Conservation (phyloP, 805 yeast species). For the Metschnikowia peoriensis region DNA sequence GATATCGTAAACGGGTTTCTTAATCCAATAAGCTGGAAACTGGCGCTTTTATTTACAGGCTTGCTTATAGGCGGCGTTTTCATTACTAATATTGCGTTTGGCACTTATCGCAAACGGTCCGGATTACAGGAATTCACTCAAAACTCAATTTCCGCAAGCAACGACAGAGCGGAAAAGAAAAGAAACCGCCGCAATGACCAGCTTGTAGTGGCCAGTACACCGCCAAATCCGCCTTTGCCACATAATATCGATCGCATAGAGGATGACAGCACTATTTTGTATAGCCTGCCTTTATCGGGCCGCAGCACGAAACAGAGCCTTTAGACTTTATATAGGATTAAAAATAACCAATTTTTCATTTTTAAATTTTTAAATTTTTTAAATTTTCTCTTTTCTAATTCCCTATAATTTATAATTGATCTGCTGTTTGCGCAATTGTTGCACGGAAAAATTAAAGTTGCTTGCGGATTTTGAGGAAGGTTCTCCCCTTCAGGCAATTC, state of each 20-base stretch:
- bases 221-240: conserved; percentile 7
- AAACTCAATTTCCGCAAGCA: background rate
- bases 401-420: no score
- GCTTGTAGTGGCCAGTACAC: conserved; percentile 5
- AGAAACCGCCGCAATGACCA: background rate
- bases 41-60: conserved; percentile 49
- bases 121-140: background rate
- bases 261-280: conserved; percentile 11
- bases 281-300: conserved; percentile 11
- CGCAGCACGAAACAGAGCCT: conserved; percentile 1
- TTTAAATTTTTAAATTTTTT: no score
- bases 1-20: conserved; percentile 77
- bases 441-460: background rate
- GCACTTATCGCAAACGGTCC: conserved; percentile 9
- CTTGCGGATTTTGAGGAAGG: background rate
- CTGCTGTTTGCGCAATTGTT: background rate
- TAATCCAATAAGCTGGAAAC: conserved; percentile 67
- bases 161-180: background rate
- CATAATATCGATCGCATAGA: background rate
- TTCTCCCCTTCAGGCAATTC: conserved; percentile 4
- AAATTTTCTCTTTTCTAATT: no score
- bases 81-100: conserved; percentile 39
- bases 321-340: background rate
- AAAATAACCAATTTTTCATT: no score
- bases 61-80: conserved; percentile 52